Evolutionary conservation across 2,329 filamentous ascomycete genomes (phyloP).

Genomic region (Aspergillus melleus): DNA sequence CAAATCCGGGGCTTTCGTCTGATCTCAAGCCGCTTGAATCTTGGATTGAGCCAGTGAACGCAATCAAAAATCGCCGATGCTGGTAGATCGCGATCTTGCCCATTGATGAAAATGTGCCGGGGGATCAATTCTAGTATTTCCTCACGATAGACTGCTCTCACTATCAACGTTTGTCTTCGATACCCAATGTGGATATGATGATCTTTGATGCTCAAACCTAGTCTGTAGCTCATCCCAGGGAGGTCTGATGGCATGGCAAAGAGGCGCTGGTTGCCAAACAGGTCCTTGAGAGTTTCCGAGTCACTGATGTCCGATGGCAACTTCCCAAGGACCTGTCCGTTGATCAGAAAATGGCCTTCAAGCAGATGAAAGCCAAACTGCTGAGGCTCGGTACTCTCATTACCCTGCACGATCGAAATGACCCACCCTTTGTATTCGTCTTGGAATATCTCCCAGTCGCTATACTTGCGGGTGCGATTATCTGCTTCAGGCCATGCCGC

Average conservation of each 20-base stretch:
- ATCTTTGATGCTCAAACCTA: slow-evolving; percentile 37
- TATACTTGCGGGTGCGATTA: slow-evolving; percentile 17
- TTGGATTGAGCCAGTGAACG: slow-evolving; percentile 47
- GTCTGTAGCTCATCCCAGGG: slow-evolving; percentile 55
- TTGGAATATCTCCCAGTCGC: slow-evolving; percentile 22
- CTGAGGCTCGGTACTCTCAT: slow-evolving; percentile 32
- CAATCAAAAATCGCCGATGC: slow-evolving; percentile 51
- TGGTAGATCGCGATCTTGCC: slow-evolving; percentile 51
- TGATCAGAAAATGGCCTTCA: slow-evolving; percentile 51
- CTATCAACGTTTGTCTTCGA: slow-evolving; percentile 40
- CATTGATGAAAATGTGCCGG: slow-evolving; percentile 22
- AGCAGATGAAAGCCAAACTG: slow-evolving; percentile 48
- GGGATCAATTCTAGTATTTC: slow-evolving; percentile 37
- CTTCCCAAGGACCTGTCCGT: slow-evolving; percentile 52
- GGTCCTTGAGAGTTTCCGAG: slow-evolving; percentile 43
- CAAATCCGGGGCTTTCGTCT: slow-evolving; percentile 47
- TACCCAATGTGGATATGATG: slow-evolving; percentile 59
- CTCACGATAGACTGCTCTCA: slow-evolving; percentile 42
- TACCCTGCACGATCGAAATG: slow-evolving; percentile 27
- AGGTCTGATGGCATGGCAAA: slow-evolving; percentile 53
- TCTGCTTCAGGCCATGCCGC: slow-evolving; percentile 46
- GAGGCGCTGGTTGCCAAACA: slow-evolving; percentile 58
- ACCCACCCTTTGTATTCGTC: slow-evolving; percentile 33
- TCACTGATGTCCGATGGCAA: slow-evolving; percentile 55
- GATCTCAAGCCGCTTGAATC: slow-evolving; percentile 51